phyloP scores from a whole-genome alignment of 2,329 filamentous ascomycete genomes.

The Escovopsis sp. region DNA sequence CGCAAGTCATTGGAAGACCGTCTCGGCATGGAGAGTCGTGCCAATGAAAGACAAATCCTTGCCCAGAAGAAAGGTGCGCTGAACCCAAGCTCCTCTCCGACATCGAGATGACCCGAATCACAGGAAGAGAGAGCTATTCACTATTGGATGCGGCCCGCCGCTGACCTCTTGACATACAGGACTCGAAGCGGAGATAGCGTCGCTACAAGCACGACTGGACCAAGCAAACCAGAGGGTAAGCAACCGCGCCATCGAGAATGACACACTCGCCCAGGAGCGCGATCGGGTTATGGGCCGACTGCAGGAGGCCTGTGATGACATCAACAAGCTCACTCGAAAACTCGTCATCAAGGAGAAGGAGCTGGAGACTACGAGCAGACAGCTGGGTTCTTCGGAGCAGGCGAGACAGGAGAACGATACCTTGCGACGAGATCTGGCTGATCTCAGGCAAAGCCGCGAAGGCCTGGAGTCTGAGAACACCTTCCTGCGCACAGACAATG shows the following conservation, averaged over 20 bases:
- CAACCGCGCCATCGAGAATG: conserved; percentile 46
- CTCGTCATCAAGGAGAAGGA: conserved; percentile 26
- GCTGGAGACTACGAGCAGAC: conserved; percentile 25
- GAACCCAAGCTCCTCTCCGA: neutral
- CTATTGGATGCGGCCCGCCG: neutral
- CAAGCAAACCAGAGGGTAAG: conserved; percentile 46
- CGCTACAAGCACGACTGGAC: conserved; percentile 45
- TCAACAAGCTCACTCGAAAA: conserved; percentile 32
- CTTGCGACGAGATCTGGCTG: conserved; percentile 25
- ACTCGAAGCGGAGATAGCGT: conserved; percentile 42
- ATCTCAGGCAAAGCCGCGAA: conserved; percentile 23
- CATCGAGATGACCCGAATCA: conserved; percentile 1
- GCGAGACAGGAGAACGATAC: conserved; percentile 23
- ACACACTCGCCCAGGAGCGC: conserved; percentile 46
- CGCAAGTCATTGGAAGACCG: conserved; percentile 26
- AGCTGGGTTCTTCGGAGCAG: conserved; percentile 25
- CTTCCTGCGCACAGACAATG: conserved; percentile 25
- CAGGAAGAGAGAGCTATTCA: too few species aligned
- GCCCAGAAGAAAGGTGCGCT: conserved; percentile 42
- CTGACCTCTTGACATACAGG: conserved; percentile 20
- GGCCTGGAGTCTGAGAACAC: conserved; percentile 25
- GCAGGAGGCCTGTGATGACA: conserved; percentile 43
- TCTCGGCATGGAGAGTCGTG: conserved; percentile 26
- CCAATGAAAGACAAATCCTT: conserved; percentile 27
- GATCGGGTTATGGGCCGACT: conserved; percentile 49